Base-by-base conservation (phyloP, 2,329 filamentous ascomycete species). In the Pseudogymnoascus sp. region DNA sequence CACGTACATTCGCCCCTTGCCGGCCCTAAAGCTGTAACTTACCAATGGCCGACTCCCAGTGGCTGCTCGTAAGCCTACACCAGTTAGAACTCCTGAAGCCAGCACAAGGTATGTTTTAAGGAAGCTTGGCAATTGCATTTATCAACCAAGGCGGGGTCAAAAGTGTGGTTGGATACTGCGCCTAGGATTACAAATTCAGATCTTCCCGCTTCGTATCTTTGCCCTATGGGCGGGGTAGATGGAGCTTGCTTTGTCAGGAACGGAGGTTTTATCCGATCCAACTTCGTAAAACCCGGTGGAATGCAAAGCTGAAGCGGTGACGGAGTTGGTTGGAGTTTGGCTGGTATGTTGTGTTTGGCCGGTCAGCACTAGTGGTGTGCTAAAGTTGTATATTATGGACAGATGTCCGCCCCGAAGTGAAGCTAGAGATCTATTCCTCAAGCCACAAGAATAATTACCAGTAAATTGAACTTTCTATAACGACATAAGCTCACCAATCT, bases 91-190 rank as follows among this genome's bases (percentile, higher is more conserved):
- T 10, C n/a, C 25, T n/a, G 14, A 19, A 31, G 8, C 25, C 21
- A 28, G n/a, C 48, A 51, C 4, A 48, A 48, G 48, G n/a, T 13
- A 31, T 31, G 25, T 19, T 48, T 54, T 16, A 31, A 31, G 25
- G 48, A 19, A 54, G n/a, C 48, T 54, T 54, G 48, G 48, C 48
- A 54, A 31, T 54, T 54, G 25, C 48, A 31, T 31, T 54, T 54
- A 31, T 54, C n/a, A 34, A 31, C 25, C n/a, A 31, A 19, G 48
- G n/a, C n/a, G 48, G 48, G 25, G 48, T 6, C 8, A 31, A 13
- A 54, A 54, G 48, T 54, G 48, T 54, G 48, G n/a, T n/a, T n/a
- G 25, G 48, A n/a, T 54, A 19, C 48, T 8, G 23, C 25, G 23
- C 13, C n/a, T 11, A 5, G 11, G 48, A 54, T 54, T 54, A 31